phyloP scores from a whole-genome alignment of 2,329 filamentous ascomycete species.

The Colletotrichum lupini region DNA sequence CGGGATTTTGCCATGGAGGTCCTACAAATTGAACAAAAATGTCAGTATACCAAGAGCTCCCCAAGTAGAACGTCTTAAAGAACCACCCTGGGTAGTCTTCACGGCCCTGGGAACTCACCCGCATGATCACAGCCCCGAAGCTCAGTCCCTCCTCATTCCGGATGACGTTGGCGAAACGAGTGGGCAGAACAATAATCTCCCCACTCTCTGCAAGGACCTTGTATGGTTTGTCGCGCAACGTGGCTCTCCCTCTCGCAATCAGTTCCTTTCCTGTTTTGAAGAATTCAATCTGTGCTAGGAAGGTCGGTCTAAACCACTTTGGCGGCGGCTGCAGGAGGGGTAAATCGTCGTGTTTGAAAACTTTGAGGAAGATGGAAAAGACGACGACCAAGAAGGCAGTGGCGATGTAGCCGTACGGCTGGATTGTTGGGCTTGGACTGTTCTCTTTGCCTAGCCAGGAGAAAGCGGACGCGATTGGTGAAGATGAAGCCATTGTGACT shows the following conservation, averaged over 20 bases:
- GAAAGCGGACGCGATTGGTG: not conserved
- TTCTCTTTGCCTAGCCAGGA: not conserved
- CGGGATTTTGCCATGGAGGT: not conserved
- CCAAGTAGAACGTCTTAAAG: not conserved
- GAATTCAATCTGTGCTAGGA: not conserved
- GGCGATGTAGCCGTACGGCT: not conserved
- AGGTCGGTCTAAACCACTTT: not conserved
- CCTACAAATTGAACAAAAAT: not conserved
- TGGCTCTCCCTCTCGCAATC: not conserved
- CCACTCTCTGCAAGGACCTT: not conserved
- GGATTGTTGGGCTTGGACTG: not conserved
- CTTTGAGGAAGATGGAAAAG: not conserved
- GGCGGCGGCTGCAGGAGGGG: not conserved
- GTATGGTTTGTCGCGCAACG: not conserved
- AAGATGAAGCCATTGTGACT: not conserved
- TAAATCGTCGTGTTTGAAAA: not conserved
- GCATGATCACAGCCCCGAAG: not conserved
- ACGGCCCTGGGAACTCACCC: not conserved
- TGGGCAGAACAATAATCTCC: not conserved
- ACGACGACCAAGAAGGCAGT: not conserved
- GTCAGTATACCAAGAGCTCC: not conserved
- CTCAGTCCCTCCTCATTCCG: not conserved
- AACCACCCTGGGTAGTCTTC: too few species aligned
- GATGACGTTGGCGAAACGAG: not conserved
- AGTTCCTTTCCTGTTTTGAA: not conserved